Conservation (phyloP, 345 rosid genomes). For the Boechera stricta region DNA sequence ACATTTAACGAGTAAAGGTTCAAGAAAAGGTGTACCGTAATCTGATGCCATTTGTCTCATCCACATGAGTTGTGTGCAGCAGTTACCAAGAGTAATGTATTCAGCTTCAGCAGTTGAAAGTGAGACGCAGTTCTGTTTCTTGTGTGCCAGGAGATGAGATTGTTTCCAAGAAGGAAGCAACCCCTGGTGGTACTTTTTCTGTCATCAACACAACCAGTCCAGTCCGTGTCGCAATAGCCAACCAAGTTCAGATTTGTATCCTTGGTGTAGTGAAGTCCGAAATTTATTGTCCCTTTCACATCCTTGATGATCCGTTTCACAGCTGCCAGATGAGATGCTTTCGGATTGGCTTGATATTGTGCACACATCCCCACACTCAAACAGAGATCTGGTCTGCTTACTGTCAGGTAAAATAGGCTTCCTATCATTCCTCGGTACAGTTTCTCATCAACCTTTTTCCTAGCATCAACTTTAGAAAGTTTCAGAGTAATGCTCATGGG, state of each 20-base stretch:
- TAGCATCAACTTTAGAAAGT: no score
- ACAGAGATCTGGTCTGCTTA: no score
- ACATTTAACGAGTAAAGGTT: background rate
- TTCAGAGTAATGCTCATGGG: no score
- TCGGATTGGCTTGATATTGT: no score
- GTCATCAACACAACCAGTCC: background rate
- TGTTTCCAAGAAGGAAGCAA: background rate
- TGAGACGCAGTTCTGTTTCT: background rate
- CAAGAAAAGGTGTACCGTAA: background rate
- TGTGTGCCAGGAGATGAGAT: background rate
- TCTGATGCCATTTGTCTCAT: background rate
- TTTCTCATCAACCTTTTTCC: no score
- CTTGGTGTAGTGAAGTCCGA: background rate
- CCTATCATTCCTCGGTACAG: no score
- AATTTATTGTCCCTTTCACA: background rate
- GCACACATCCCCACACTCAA: no score
- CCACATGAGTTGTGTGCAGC: background rate
- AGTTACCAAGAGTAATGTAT: background rate
- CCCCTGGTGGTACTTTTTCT: background rate
- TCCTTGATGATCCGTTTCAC: background rate
- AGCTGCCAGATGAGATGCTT: background rate
- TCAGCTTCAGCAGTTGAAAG: background rate
- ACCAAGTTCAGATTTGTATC: background rate
- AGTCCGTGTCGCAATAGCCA: background rate
- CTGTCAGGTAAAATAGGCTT: no score